Conservation (phyloP, 2,329 filamentous ascomycete species). For the Penicillium sp. region DNA sequence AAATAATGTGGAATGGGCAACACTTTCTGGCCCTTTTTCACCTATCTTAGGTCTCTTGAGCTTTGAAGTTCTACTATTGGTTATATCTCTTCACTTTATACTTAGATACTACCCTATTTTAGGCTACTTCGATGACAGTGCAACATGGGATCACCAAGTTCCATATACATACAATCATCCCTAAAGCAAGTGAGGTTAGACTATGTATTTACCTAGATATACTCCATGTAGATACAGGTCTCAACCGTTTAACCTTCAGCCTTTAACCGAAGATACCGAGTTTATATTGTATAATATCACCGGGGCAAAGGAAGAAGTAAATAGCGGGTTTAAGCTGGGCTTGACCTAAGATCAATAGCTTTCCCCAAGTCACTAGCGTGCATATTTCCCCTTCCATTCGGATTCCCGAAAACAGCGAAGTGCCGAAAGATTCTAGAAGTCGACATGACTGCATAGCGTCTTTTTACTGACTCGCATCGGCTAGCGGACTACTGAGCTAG, state of each 20-base stretch:
- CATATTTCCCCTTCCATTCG: conserved; percentile 1
- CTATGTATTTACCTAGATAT: background rate
- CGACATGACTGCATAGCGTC: background rate
- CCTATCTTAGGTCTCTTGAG: background rate
- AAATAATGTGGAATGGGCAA: conserved; percentile 5
- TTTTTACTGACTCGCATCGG: background rate
- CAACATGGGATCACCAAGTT: background rate
- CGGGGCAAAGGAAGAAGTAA: conserved; percentile 7
- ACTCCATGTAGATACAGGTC: background rate
- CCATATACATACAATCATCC: background rate
- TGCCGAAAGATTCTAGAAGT: conserved; percentile 5
- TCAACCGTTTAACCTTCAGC: background rate
- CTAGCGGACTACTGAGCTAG: background rate
- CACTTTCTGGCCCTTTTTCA: background rate
- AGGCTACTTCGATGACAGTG: background rate
- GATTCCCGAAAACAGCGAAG: background rate
- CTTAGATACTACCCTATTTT: background rate
- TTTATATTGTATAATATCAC: conserved; percentile 3
- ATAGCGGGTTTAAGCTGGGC: background rate
- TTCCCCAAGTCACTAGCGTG: background rate
- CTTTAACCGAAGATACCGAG: conserved; percentile 13
- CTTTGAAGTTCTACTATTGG: background rate
- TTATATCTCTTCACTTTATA: background rate
- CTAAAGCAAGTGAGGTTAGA: background rate
- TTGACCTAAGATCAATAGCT: background rate